These are phyloP conservation scores for Neospermospora avenae DNA, from an alignment of 2,329 filamentous ascomycete species.

Conservation along the genomic window DNA sequence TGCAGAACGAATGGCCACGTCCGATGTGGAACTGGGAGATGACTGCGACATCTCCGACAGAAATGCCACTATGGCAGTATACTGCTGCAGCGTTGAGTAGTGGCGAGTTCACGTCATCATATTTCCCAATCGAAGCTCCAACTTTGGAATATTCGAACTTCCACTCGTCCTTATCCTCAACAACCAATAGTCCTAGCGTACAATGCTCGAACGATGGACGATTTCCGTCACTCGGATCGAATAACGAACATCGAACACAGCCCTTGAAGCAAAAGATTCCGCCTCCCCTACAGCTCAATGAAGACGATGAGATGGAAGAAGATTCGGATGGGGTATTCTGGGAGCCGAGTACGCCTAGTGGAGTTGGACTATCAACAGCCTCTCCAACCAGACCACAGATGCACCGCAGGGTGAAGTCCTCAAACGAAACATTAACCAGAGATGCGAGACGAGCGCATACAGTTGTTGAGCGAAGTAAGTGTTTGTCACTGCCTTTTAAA, in stretches of 20 bases:
- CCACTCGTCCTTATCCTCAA: background rate
- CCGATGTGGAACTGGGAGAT: slow-evolving; percentile 1
- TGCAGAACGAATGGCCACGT: slow-evolving; percentile 1
- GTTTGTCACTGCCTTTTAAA: background rate
- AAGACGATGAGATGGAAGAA: slow-evolving; percentile 4
- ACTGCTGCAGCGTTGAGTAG: background rate
- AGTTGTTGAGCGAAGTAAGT: no score
- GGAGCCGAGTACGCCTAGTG: background rate
- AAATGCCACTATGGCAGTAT: slow-evolving; percentile 1
- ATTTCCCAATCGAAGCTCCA: background rate
- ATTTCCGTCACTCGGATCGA: background rate
- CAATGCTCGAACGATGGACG: background rate
- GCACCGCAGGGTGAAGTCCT: slow-evolving; percentile 5
- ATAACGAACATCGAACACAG: background rate
- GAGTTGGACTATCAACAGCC: background rate
- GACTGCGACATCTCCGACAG: background rate
- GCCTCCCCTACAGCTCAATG: background rate
- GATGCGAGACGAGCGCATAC: slow-evolving; percentile 9
- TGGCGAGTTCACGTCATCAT: background rate
- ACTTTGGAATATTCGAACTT: background rate
- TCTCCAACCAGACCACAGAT: background rate
- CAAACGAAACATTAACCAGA: slow-evolving; percentile 11
- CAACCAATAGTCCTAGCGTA: background rate
- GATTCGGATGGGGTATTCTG: slow-evolving; percentile 2
- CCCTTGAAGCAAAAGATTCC: background rate